These are phyloP conservation scores for Ceratocystis alfenasii DNA, from an alignment of 2,329 filamentous ascomycete genomes.

Conservation along the genomic window DNA sequence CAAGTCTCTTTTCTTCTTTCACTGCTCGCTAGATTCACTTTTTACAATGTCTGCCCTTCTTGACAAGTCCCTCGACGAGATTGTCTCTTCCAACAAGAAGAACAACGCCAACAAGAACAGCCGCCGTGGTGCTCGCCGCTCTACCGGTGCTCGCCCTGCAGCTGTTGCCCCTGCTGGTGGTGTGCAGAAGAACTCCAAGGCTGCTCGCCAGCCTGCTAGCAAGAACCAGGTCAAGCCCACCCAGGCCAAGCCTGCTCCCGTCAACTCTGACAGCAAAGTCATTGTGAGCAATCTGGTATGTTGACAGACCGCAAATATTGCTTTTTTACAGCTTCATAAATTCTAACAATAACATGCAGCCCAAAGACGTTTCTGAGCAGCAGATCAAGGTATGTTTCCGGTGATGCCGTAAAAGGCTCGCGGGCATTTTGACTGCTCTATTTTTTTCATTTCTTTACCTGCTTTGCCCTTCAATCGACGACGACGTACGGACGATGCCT, in stretches of 20 bases:
- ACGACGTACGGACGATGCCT: constrained; percentile 21
- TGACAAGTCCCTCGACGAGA: constrained; percentile 93
- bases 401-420: constrained; percentile 38
- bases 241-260: constrained; percentile 51
- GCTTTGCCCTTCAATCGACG: constrained; percentile 15
- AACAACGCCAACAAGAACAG: constrained; percentile 46
- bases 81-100: constrained; percentile 65
- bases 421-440: constrained; percentile 23
- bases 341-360: constrained; percentile 49
- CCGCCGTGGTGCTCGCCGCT: constrained; percentile 40
- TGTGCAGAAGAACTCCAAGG: constrained; percentile 64
- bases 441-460: constrained; percentile 17
- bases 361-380: constrained; percentile 87
- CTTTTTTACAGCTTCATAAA: background rate
- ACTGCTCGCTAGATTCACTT: constrained; percentile 22
- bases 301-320: background rate
- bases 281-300: constrained; percentile 97
- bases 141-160: constrained; percentile 40
- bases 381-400: constrained; percentile 99
- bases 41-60: constrained; percentile 82
- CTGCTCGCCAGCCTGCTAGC: constrained; percentile 46
- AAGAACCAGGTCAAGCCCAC: constrained; percentile 26
- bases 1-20: constrained; percentile 14
- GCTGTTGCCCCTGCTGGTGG: constrained; percentile 67
- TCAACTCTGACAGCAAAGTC: constrained; percentile 77